Evolutionary conservation across 805 yeast species (phyloP), one percentile per base, ranked within the genome.

Genomic region (Zygosaccharomyces kombuchaensis): DNA sequence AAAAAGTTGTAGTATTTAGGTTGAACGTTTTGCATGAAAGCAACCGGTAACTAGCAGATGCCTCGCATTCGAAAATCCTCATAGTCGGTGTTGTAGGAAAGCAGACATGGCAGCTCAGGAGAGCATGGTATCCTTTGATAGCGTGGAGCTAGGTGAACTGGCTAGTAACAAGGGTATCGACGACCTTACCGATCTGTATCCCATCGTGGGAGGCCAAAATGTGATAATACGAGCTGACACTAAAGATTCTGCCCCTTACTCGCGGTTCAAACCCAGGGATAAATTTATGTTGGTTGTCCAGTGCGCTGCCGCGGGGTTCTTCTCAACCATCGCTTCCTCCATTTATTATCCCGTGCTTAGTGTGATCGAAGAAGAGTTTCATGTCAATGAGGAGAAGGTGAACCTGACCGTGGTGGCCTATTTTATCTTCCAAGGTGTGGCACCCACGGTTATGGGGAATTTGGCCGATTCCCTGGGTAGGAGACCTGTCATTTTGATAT

Each of bases 321-420:
- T 84, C 70, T 85, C 95, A 2, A 71, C 93, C 0, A 69, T 85
- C 2, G 80, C 90, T 0, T 77, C 83, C 53, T 85, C 95, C 0
- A 85, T 87, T 9, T 88, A 85, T 59, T 83, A 85, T 65, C 95
- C 95, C 0, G 88, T 88, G 0, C 65, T 88, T 13, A 77, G 81
- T 0, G 69, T 73, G 5, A 67, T 89, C 8, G 77, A 80, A 40
- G 51, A 62, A 0, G 63, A 78, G 22, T 85, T 88, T 55, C 37
- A 72, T 36, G 75, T 82, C 5, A 57, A 79, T 2, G 77, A 78
- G 37, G 82, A 79, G 43, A 65, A 71, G 44, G 78, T 81, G 44
- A 85, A 87, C 58, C 56, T 84, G n/a, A 78, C 95, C 0, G 83
- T 89, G 27, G 89, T 88, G 1, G 81, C 86, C 0, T 88, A 87